Conservation (phyloP, 2,329 filamentous ascomycete species). For the Hymenoscyphus repandus region DNA sequence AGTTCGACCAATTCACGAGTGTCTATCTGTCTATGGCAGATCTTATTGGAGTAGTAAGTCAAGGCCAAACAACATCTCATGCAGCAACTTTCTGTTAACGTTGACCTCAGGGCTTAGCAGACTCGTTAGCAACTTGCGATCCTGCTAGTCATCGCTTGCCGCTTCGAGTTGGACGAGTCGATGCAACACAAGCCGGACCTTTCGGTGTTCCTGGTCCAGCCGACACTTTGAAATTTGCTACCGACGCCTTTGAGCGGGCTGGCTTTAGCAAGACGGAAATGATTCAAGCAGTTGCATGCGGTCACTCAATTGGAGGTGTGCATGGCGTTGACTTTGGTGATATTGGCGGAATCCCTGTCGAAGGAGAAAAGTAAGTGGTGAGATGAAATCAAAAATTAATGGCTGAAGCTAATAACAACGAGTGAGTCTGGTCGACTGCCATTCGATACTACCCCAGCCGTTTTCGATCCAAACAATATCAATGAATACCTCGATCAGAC, state of each 20-base stretch:
- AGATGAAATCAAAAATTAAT: not conserved
- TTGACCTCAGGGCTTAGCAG: conserved; percentile 33
- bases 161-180: conserved; percentile 44
- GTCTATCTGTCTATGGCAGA: conserved; percentile 2
- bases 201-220: conserved; percentile 50
- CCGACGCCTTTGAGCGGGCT: conserved; percentile 49
- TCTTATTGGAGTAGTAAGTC: conserved; percentile 6
- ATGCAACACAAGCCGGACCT: conserved; percentile 43
- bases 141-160: not conserved
- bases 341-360: conserved; percentile 2
- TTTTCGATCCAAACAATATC: conserved; percentile 11
- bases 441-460: conserved; percentile 16
- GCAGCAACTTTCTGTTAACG: not conserved
- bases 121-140: conserved; percentile 1
- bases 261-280: conserved; percentile 50
- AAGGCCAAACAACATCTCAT: not conserved
- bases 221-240: conserved; percentile 45
- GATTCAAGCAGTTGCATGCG: conserved; percentile 38
- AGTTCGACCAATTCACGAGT: not conserved
- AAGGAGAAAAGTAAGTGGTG: not conserved
- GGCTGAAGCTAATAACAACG: not conserved
- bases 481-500: conserved; percentile 14
- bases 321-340: conserved; percentile 7
- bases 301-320: conserved; percentile 13
- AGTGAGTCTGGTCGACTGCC: not conserved